A percentile compares a stretch with the other conserved stretches of the same genome.
Evolutionary conservation across 768 basidiomycete genomes (phyloP).

Genomic region (Hypsizygus marmoreus): DNA sequence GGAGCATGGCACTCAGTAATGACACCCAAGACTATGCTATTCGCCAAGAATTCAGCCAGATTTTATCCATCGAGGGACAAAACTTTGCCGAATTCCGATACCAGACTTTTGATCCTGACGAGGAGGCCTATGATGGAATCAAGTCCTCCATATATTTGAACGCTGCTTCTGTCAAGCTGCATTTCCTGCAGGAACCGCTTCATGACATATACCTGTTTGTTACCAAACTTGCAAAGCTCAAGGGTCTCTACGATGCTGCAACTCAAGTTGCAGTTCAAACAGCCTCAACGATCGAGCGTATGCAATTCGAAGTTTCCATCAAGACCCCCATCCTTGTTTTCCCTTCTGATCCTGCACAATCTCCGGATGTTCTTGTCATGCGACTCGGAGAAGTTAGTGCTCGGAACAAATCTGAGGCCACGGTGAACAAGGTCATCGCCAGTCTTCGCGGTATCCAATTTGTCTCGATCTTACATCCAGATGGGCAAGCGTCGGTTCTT

Average conservation of each 20-base stretch:
- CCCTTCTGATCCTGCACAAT: constrained; percentile 64
- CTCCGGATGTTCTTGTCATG: constrained; percentile 73
- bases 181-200: constrained; percentile 90
- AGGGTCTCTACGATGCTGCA: constrained; percentile 92
- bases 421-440: constrained; percentile 64
- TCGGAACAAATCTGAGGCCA: constrained; percentile 66
- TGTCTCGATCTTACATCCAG: constrained; percentile 62
- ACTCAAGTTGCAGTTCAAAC: constrained; percentile 89
- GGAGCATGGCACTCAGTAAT: constrained; percentile 81
- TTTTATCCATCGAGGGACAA: constrained; percentile 91
- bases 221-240: constrained; percentile 84
- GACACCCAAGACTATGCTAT: constrained; percentile 55
- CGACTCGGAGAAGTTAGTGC: constrained; percentile 89
- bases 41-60: constrained; percentile 72
- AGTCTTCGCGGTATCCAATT: constrained; percentile 84
- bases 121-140: constrained; percentile 70
- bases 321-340: constrained; percentile 92
- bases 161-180: constrained; percentile 87
- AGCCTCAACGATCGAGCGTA: constrained; percentile 90
- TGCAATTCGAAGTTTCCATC: constrained; percentile 90
- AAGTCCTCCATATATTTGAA: constrained; percentile 81
- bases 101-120: constrained; percentile 82
- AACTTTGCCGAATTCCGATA: constrained; percentile 94
- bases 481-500: constrained; percentile 51
- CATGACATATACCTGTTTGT: constrained; percentile 84